Conservation (phyloP, 2,329 filamentous ascomycete species). For the Trichoderma sp. region DNA sequence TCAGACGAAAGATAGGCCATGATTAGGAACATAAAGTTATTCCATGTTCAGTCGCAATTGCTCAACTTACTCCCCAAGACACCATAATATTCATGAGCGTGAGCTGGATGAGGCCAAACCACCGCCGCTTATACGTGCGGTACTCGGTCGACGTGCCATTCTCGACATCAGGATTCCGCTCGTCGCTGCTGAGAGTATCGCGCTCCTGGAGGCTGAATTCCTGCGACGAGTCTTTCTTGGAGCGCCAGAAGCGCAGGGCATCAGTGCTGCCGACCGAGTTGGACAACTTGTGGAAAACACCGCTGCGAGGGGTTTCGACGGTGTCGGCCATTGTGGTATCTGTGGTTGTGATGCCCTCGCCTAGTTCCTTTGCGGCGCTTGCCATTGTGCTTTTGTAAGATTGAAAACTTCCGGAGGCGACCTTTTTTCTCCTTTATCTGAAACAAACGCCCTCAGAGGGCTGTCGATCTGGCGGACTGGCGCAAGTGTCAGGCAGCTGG, state of each 20-base stretch:
- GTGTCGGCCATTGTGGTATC: neutral
- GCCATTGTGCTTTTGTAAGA: neutral
- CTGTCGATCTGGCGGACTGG: neutral
- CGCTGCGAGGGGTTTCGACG: conserved; percentile 1
- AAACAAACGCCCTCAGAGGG: neutral
- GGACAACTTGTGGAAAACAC: conserved; percentile 18
- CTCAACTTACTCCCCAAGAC: conserved; percentile 82
- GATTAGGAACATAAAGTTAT: neutral
- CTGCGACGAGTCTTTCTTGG: conserved; percentile 31
- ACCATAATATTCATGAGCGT: conserved; percentile 88
- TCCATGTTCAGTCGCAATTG: neutral
- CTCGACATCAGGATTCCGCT: conserved; percentile 20
- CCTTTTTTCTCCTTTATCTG: neutral
- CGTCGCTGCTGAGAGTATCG: conserved; percentile 19
- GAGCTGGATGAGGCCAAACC: conserved; percentile 81
- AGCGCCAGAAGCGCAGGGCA: conserved; percentile 29
- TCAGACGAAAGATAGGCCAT: neutral
- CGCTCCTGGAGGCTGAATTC: conserved; percentile 31
- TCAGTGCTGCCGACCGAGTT: conserved; percentile 26
- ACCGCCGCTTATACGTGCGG: conserved; percentile 73
- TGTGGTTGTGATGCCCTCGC: neutral
- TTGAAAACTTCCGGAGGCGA: neutral
- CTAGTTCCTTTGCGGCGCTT: neutral
- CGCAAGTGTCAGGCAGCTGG: conserved; percentile 7
- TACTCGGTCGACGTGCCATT: conserved; percentile 35